Conservation (phyloP, 768 basidiomycete species). For the Cantharellus anzutake region DNA sequence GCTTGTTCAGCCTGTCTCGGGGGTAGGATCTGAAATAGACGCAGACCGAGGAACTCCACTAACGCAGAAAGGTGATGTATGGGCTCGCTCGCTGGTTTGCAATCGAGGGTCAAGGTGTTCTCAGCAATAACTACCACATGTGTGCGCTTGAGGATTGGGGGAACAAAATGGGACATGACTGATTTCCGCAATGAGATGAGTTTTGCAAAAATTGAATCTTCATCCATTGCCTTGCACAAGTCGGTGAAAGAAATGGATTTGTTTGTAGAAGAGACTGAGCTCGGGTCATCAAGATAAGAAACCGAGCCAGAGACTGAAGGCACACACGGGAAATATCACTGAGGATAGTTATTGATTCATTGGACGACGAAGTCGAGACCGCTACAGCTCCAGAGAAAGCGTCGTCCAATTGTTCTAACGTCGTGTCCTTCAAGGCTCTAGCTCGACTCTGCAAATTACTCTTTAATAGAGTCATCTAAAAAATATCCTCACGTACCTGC, state of each 20-base stretch:
- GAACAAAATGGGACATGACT: constrained; percentile 13
- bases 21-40: constrained; percentile 41
- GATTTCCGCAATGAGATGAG: constrained; percentile 10
- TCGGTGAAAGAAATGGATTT: constrained; percentile 1
- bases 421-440: constrained; percentile 5
- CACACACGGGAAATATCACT: too few species aligned
- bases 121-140: constrained; percentile 9
- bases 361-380: too few species aligned
- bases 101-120: constrained; percentile 27
- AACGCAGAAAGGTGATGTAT: constrained; percentile 37
- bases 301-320: too few species aligned
- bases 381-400: constrained; percentile 3
- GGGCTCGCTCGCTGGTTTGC: constrained; percentile 22
- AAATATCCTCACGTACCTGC: constrained; percentile 2
- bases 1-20: constrained; percentile 26
- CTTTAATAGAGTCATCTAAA: background rate
- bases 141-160: constrained; percentile 7
- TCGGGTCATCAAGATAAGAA: background rate
- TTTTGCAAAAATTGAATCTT: constrained; percentile 3
- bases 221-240: constrained; percentile 2
- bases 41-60: constrained; percentile 40
- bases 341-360: too few species aligned
- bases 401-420: constrained; percentile 9
- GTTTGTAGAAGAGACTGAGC: constrained; percentile 1
- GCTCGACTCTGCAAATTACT: background rate